These are phyloP conservation scores for Pythium grandisporangium DNA, from an alignment of 352 stramenopile genomes.

Conservation along the genomic window DNA sequence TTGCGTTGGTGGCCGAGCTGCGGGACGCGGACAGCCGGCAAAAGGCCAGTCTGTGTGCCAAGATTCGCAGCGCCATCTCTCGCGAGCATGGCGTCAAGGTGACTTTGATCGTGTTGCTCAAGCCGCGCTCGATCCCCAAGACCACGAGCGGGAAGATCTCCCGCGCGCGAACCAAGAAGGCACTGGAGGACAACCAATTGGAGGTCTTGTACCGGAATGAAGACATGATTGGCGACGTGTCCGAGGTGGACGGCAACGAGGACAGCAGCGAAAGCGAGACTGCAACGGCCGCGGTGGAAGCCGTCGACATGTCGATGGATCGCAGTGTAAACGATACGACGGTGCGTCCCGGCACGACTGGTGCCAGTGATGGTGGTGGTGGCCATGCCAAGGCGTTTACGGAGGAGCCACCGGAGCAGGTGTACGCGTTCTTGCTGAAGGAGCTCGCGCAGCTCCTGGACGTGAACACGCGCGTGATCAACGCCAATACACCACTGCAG, in stretches of 20 bases:
- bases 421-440: constrained; percentile 42
- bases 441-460: constrained; percentile 57
- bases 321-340: no score
- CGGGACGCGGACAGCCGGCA: constrained; percentile 47
- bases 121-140: constrained; percentile 93
- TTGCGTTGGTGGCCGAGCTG: constrained; percentile 75
- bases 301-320: constrained; percentile 18
- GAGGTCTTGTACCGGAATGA: constrained; percentile 72
- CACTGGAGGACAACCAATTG: constrained; percentile 46
- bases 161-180: constrained; percentile 78
- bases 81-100: constrained; percentile 82
- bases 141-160: constrained; percentile 99
- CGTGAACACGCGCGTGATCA: constrained; percentile 35
- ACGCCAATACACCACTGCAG: constrained; percentile 47
- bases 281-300: constrained; percentile 5
- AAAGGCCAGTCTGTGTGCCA: constrained; percentile 68
- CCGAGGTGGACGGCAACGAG: constrained; percentile 23
- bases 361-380: constrained; percentile 13
- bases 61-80: constrained; percentile 60
- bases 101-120: constrained; percentile 87
- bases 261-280: no score
- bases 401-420: constrained; percentile 32
- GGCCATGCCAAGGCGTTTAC: constrained; percentile 24
- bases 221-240: constrained; percentile 51
- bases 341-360: background rate